phyloP scores from a whole-genome alignment of 1,139 yeast species.

The Pichia sp. region DNA sequence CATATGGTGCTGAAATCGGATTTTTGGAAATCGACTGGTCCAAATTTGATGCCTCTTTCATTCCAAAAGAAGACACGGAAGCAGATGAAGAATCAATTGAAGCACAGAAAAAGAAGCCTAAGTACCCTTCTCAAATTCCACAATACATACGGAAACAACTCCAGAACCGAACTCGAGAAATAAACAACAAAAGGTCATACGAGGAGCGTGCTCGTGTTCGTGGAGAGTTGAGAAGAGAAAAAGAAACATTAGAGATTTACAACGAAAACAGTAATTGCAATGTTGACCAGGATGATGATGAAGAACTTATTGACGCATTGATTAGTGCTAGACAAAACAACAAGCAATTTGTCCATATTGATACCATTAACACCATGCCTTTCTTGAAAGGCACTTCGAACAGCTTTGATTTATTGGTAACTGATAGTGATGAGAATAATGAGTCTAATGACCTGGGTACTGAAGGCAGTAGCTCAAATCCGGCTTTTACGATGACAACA shows the following conservation, averaged over 20 bases:
- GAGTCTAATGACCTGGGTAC: constrained; percentile 6
- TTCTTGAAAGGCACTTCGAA: constrained; percentile 12
- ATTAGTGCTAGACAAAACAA: constrained; percentile 8
- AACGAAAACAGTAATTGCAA: background rate
- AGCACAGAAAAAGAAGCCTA: background rate
- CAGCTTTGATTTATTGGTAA: constrained; percentile 3
- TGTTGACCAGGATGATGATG: constrained; percentile 1
- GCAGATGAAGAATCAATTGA: constrained; percentile 25
- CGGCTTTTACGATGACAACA: constrained; percentile 4
- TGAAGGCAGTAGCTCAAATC: constrained; percentile 11
- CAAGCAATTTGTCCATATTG: constrained; percentile 13
- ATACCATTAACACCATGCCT: constrained; percentile 10
- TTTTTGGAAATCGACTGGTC: constrained; percentile 85
- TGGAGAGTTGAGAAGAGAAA: constrained; percentile 19
- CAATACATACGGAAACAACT: constrained; percentile 56
- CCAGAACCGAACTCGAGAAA: constrained; percentile 51
- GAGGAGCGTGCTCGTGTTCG: constrained; percentile 38
- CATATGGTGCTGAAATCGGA: constrained; percentile 79
- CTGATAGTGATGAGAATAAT: constrained; percentile 5
- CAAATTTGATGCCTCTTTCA: constrained; percentile 23
- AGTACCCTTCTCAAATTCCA: constrained; percentile 50
- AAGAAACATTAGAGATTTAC: constrained; percentile 15
- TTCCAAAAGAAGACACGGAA: constrained; percentile 22
- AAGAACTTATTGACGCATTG: background rate
- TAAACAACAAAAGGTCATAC: constrained; percentile 49